Base-by-base conservation (phyloP, 2,329 filamentous ascomycete species). In the Aspergillus sclerotialis region DNA sequence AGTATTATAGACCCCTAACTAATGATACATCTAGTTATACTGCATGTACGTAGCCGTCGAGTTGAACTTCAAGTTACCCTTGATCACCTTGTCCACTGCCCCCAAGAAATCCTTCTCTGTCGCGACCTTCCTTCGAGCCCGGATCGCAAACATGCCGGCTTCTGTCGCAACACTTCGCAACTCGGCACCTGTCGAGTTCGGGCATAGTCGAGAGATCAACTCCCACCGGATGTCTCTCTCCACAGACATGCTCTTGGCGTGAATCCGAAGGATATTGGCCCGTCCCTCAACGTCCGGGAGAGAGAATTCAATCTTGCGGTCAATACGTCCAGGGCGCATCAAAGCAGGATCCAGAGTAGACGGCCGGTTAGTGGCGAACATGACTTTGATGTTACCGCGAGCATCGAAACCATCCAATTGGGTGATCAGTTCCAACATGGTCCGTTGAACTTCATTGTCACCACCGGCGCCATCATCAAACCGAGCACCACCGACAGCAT, bases 161-260 rank as follows among this genome's bases (percentile, higher is more conserved):
- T 98, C 92, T 7, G 92, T 98, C 49, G 92, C 94, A 41, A 98
- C 92, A 69, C 87, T 94, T 55, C 92, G 79, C 60, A 98, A 68
- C 67, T 98, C 92, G 32, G 92, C 92, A 69, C 92, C 92, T 1
- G 92, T 98, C 34, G 89, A 84, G 68, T 98, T 98, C 48, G 92
- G 92, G 69, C 92, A 98, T 45, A 98, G 75, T 52, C 92, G 82
- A 13, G 89, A 95, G 58, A 98, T 96, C 46, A 98, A 76, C 70
- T 98, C 92, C 92, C 92, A 98, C 67, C 92, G 80, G 56, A 98
- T 98, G 58, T 98, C 92, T 34, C 92, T 80, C 76, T 98, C 92
- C 24, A 98, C 92, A 12, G 88, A 95, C 92, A 98, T 98, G 61
- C 86, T 94, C 82, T 96, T 98, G 53, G 92, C 92, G 70, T 96